Evolutionary conservation across 2,329 filamentous ascomycete genomes (phyloP).

Genomic region (Emergomyces orientalis): DNA sequence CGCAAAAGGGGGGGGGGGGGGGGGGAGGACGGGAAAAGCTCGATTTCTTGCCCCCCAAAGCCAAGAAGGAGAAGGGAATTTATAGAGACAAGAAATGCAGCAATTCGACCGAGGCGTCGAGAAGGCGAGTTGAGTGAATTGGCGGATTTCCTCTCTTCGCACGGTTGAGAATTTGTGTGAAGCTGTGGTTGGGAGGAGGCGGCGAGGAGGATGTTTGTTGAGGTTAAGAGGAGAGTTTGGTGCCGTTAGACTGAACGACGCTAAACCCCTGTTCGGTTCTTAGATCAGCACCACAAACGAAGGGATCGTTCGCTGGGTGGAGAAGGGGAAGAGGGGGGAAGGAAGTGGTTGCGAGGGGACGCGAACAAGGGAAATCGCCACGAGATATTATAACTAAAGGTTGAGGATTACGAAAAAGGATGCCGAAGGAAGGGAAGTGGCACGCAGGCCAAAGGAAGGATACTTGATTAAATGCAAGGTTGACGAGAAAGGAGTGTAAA

Average conservation of each 20-base stretch:
- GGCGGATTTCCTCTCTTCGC: background rate
- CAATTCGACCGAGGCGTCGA: background rate
- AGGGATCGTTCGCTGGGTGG: background rate
- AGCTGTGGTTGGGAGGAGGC: background rate
- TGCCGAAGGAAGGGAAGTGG: background rate
- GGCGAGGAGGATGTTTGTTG: background rate
- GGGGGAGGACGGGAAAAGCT: background rate
- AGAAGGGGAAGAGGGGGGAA: background rate
- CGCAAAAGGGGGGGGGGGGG: background rate
- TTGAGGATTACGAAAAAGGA: background rate
- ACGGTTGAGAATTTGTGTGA: background rate
- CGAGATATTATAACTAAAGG: background rate
- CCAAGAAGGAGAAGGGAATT: background rate
- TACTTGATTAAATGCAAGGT: background rate
- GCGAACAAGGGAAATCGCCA: background rate
- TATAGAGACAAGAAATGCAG: slow-evolving; percentile 4
- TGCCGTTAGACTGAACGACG: background rate
- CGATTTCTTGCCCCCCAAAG: slow-evolving; percentile 1
- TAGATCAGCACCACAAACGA: background rate
- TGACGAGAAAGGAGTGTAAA: background rate
- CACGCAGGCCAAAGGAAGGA: background rate
- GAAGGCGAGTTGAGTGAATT: background rate
- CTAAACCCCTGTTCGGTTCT: background rate
- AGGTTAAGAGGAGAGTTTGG: background rate
- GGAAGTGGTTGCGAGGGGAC: too few relatives aligned